Evolutionary conservation across 257 asterid species (phyloP), one percentile per base, ranked within the genome.

Genomic region (Penstemon eatonii): DNA sequence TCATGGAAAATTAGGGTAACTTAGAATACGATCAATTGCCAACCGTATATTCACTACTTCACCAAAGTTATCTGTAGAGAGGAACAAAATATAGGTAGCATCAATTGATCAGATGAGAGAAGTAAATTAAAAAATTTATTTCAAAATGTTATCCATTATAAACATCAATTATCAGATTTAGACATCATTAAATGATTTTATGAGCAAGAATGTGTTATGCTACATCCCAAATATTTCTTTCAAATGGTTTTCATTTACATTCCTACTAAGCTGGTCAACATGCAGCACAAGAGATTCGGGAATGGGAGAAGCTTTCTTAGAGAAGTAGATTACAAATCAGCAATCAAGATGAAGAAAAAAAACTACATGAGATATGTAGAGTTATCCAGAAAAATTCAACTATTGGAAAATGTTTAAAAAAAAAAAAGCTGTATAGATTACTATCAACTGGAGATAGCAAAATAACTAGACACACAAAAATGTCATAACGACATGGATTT

Each of bases 201-300:
- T 18, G 12, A 68, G 49, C 4, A 50, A 58, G 57, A 60, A 58
- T 15, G 25, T 5, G 53, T 19, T 50, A 60, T 4, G 15, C 65
- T 68, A 58, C 83, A 50, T 87, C 91, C 99, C 90, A 66, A 94
- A 94, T 73, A 94, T 94, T 81, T 94, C 99, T 79, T 87, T 91
- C 87, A 91, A 82, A 74, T 94, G 99, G 78, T 83, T 89, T 76
- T 94, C 99, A 60, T 89, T 94, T 66, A 91, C 96, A 67, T 89
- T 94, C 85, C 99, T 79, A 76, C 89, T 91, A 54, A 94, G 95
- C 77, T 91, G 93, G 80, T 91, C 98, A 53, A 94, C 87, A 74
- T 85, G 96, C 57, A 94, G 89, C 76, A 85, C 95, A 10, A 92
- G 92, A 4, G 98, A 91, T 80, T 89, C 98, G 5, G 89, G 95